These are phyloP conservation scores for Zangia roseola DNA, from an alignment of 768 basidiomycete species.

Conservation along the genomic window DNA sequence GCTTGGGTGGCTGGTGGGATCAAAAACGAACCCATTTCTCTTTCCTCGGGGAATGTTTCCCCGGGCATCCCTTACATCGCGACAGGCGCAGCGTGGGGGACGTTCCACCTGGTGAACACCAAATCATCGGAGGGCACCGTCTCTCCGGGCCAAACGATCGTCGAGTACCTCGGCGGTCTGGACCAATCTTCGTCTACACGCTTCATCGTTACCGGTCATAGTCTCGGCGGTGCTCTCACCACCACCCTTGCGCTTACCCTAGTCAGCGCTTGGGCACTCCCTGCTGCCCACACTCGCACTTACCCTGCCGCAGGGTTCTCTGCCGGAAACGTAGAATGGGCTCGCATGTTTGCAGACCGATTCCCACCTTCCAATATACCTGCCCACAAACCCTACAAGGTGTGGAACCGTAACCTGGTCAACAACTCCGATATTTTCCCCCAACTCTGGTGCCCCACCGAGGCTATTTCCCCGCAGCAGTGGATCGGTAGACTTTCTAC, in stretches of 20 bases:
- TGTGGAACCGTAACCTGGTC: conserved; percentile 21
- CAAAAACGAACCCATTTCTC: neutral
- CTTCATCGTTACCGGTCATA: conserved; percentile 8
- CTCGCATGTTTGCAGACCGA: conserved; percentile 1
- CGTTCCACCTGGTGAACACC: conserved; percentile 1
- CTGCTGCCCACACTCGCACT: neutral
- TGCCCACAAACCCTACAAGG: neutral
- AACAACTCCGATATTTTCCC: no score
- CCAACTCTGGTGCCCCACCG: conserved; percentile 2
- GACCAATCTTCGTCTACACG: neutral
- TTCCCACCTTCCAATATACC: neutral
- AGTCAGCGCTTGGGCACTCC: neutral
- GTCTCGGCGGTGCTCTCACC: no score
- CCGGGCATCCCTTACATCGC: neutral
- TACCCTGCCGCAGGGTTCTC: conserved; percentile 5
- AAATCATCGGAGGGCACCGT: neutral
- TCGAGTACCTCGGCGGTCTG: conserved; percentile 2
- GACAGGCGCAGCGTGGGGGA: neutral
- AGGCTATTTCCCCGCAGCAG: neutral
- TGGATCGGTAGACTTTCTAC: conserved; percentile 11
- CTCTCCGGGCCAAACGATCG: neutral
- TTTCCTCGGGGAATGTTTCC: neutral
- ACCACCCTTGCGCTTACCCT: conserved; percentile 13
- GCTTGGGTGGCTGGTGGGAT: no score
- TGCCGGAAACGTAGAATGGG: conserved; percentile 2